These are phyloP conservation scores for Cinnamomum micranthum DNA, from an alignment of 164 flowering plant species.

Conservation along the genomic window DNA sequence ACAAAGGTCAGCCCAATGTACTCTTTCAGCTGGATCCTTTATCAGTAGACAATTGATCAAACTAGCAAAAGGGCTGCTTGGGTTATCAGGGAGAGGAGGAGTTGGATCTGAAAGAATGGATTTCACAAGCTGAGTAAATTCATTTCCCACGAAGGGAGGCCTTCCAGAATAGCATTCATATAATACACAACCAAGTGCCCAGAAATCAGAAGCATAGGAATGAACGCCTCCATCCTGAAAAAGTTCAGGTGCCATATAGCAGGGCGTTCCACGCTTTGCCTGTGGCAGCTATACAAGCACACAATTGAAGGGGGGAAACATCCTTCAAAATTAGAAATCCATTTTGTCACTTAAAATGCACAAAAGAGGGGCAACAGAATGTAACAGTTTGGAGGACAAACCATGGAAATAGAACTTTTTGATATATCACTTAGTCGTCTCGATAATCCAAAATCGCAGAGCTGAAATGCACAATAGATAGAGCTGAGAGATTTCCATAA, in stretches of 20 bases:
- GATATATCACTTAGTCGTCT: slow-evolving; percentile 80
- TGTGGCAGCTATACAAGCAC: slow-evolving; percentile 60
- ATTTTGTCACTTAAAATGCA: not conserved
- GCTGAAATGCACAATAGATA: slow-evolving; percentile 40
- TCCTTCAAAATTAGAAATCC: not conserved
- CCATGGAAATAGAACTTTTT: slow-evolving; percentile 62
- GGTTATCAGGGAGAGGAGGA: slow-evolving; percentile 77
- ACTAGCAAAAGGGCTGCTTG: slow-evolving; percentile 71
- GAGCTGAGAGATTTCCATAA: not conserved
- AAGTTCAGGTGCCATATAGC: slow-evolving; percentile 98
- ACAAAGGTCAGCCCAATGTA: slow-evolving; percentile 88
- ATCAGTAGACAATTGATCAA: slow-evolving; percentile 71
- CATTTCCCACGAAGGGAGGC: slow-evolving; percentile 88
- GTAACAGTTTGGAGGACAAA: slow-evolving; percentile 26
- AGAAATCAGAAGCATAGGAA: slow-evolving; percentile 96
- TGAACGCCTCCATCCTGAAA: slow-evolving; percentile 96
- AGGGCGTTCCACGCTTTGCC: slow-evolving; percentile 97
- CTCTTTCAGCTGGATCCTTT: slow-evolving; percentile 92
- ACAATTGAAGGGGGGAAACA: not conserved
- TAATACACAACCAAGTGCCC: slow-evolving; percentile 98
- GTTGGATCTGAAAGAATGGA: slow-evolving; percentile 77
- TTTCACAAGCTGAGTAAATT: slow-evolving; percentile 84
- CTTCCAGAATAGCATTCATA: slow-evolving; percentile 90
- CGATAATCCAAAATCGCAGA: slow-evolving; percentile 94
- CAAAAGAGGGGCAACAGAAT: not conserved